Evolutionary conservation across 116 monocot genomes (phyloP), one percentile per base, ranked within the genome.

Genomic region (Dioscorea cayenensis): DNA sequence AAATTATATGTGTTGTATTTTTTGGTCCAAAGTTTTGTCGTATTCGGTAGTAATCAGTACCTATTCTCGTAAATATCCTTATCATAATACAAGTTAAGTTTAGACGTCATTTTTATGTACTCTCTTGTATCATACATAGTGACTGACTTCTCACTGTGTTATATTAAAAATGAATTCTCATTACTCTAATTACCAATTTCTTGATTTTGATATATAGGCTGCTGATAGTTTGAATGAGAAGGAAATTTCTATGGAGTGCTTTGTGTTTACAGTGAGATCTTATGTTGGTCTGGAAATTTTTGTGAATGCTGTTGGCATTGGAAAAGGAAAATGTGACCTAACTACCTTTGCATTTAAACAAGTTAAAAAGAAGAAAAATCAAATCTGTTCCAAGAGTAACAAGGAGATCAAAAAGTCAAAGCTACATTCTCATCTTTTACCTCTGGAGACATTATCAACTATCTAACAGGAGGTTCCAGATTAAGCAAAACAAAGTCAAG

Each of bases 381-480:
- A 16, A 64, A 18, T 63, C 81, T 25, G 14, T 61, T 28, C 80
- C 73, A 17, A 63, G 88, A 51, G 88, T 88, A 66, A 80, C 87
- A 25, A 25, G 25, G 25, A 25, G 25, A 25, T n/a, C n/a, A n/a
- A 65, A 76, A 32, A 90, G 94, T n/a, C 22, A 94, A 85, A 73
- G 83, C n/a, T n/a, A n/a, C 79, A 28, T 90, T 78, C 59, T 90
- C 90, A 43, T 83, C 87, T 49, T 90, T 94, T 27, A 79, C 87
- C 35, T 65, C 85, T 60, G 77, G 52, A 48, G 84, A 84, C 3
- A 87, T 94, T 23, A 76, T 94, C 65, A 94, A 77, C 71, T 94
- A 85, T 64, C 75, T 94, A 65, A 94, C 90, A 2, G 94, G 94
- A 60, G 81, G 87, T 84, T 87, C 85, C 64, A 78, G 94, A 64